Evolutionary conservation across 371 early-diverging fungal genomes (phyloP).

Genomic region (Circinella minor): DNA sequence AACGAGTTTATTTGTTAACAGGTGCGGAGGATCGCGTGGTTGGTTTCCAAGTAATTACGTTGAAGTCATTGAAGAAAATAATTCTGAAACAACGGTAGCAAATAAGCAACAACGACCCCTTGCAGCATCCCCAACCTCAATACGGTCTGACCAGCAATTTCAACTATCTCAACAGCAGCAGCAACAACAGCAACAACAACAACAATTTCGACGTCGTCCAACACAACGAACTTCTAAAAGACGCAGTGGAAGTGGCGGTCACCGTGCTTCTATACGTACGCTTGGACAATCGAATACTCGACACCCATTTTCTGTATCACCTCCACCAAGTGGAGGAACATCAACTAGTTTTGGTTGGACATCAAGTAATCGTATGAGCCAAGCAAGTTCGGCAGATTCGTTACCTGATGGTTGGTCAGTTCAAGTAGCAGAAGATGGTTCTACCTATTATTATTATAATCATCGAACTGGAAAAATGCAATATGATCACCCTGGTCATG

Average conservation of each 20-base stretch:
- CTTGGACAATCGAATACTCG: not conserved
- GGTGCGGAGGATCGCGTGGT: slow-evolving; percentile 70
- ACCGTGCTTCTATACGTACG: not conserved
- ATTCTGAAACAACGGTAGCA: not conserved
- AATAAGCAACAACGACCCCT: slow-evolving; percentile 3
- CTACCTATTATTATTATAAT: slow-evolving; percentile 42
- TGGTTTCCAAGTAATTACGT: slow-evolving; percentile 95
- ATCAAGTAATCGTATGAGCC: slow-evolving; percentile 11
- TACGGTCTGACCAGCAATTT: not conserved
- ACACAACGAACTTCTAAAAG: not conserved
- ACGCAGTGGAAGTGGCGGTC: not conserved
- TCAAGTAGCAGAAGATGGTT: slow-evolving; percentile 46
- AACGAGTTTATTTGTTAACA: slow-evolving; percentile 3
- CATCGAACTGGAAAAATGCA: slow-evolving; percentile 35
- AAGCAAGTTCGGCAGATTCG: not conserved
- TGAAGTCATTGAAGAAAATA: slow-evolving; percentile 44
- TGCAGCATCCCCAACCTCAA: not conserved
- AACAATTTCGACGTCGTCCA: too few species aligned
- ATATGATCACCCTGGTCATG: slow-evolving; percentile 33
- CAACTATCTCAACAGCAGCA: not conserved
- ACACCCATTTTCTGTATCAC: slow-evolving; percentile 21
- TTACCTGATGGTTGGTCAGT: slow-evolving; percentile 50
- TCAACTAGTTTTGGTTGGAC: slow-evolving; percentile 22
- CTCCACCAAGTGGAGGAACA: slow-evolving; percentile 1
- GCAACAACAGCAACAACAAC: not conserved